Evolutionary conservation across 257 asterid genomes (phyloP).

Genomic region (Primulina huaijiensis): DNA sequence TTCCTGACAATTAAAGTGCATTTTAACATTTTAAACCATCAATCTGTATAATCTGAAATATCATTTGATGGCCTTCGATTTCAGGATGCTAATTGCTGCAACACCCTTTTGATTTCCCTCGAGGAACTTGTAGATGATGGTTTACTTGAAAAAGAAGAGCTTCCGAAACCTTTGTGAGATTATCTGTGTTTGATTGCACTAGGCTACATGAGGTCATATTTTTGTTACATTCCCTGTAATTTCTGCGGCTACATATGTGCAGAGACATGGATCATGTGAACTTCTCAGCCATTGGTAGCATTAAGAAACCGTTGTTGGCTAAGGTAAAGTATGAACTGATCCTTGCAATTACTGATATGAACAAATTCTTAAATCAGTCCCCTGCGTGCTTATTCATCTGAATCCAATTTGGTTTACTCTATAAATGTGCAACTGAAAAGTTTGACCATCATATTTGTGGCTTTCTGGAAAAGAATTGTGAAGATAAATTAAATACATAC

Average conservation of each 20-base stretch:
- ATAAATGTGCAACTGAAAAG: constrained; percentile 12
- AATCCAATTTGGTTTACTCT: constrained; percentile 13
- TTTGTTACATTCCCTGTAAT: constrained; percentile 7
- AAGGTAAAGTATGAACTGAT: constrained; percentile 43
- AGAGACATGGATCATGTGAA: constrained; percentile 76
- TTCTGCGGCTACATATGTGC: constrained; percentile 27
- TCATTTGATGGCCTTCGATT: constrained; percentile 21
- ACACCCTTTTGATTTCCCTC: constrained; percentile 85
- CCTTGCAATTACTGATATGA: constrained; percentile 14
- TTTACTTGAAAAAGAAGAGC: constrained; percentile 66
- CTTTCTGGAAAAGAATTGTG: background rate
- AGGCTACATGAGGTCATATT: constrained; percentile 7
- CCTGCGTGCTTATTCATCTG: background rate
- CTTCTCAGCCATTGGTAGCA: constrained; percentile 58
- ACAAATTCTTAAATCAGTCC: constrained; percentile 6
- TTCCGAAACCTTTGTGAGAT: constrained; percentile 84
- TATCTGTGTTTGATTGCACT: constrained; percentile 9
- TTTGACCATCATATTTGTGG: constrained; percentile 5
- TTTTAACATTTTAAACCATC: background rate
- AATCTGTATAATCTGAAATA: constrained; percentile 7
- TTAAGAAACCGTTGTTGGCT: constrained; percentile 78
- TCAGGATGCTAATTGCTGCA: constrained; percentile 99
- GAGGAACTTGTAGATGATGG: constrained; percentile 93
- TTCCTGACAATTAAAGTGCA: background rate
- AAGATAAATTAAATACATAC: background rate